Base-by-base conservation (phyloP, 148 eudicot genomes). In the Mesembryanthemum crystallinum region DNA sequence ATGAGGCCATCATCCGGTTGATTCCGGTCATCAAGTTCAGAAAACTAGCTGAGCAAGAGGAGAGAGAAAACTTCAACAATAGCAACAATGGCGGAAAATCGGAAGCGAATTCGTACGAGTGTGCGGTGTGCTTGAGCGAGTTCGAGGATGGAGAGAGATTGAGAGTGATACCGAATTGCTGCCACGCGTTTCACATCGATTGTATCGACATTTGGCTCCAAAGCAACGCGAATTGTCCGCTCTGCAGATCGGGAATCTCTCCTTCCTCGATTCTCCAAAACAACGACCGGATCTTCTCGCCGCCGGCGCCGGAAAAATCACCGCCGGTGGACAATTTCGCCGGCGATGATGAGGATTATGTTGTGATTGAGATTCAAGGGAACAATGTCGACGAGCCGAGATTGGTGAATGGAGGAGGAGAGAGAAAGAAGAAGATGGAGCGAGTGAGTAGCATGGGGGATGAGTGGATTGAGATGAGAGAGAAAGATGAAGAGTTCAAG, bases 161-260 rank as follows among this genome's bases (percentile, higher is more conserved):
- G 0, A 61, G 97, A 73, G 85, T 84, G 0, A 92, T 92, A 5
- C 98, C 98, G 3, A 86, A 85, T 25, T 94, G 98, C 43, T 81
- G 81, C 10, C 98, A 94, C 25, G 82, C 88, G 0, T 94, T 94
- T 55, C 98, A 94, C 67, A 89, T 94, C 8, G 98, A 94, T 74
- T 94, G 98, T 49, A 92, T 94, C 17, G 98, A 94, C 70, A 85
- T 94, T 45, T 94, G 98, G 98, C 80, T 94, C 9, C 98, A 94
- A 67, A 87, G 66, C 59, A 94, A 83, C 60, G 89, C 86, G 1
- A 94, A 90, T 37, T 94, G 98, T 66, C 98, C 98, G 0, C 89
- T 94, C 45, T 94, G 98, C 70, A 73, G 98, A 64, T 86, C 85
- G 1, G 83, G 85, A 69, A 78, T 94, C 82, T 90, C 98, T 0